Evolutionary conservation across 1,284 basidiomycete genomes (phyloP), one percentile per base, ranked within the genome.

Genomic region (Meira nashicola): DNA sequence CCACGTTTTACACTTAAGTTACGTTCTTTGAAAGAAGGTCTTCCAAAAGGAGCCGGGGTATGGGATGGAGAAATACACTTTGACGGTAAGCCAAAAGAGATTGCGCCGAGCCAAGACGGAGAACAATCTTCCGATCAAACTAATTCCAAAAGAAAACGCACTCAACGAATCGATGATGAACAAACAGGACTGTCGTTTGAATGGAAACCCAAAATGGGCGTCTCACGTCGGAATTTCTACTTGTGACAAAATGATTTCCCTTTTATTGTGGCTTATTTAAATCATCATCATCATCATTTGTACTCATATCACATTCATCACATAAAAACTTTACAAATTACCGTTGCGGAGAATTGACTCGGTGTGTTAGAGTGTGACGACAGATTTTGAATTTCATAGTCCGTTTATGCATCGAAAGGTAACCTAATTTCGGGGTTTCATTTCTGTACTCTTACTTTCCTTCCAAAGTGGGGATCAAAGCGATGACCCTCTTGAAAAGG

Each of bases 1-100:
- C 95, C 95, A 4, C 85, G 94, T 28, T 97, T 99, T 77, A 98
- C 95, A 0, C 82, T 98, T 17, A 98, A 98, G 81, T 81, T 99
- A 59, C 83, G 88, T 38, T 94, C 88, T 82, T 79, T 99, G 63
- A 87, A 89, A 75, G 90, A 90, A 71, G 91, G 92, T 11, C 81
- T 94, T 37, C 93, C 93, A 81, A 84, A 78, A 47, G 76, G 76
- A 2, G 75, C 74, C 9, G 76, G 76, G 0, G 71, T 83, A 82
- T 72, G 86, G 67, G 86, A 93, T 67, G 87, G 87, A 39, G 78
- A 75, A 21, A 73, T 89, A 11, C 87, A 88, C 84, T 88, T 86
- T 48, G 63, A 60, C 43, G 61, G 61, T 17, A 48, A 41, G 17
- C 39, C 48, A 39, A 55, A 49, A 15, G 61, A 55, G 17, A 33